Conservation (phyloP, 306 rosid genomes). For the Crataegus laevigata region DNA sequence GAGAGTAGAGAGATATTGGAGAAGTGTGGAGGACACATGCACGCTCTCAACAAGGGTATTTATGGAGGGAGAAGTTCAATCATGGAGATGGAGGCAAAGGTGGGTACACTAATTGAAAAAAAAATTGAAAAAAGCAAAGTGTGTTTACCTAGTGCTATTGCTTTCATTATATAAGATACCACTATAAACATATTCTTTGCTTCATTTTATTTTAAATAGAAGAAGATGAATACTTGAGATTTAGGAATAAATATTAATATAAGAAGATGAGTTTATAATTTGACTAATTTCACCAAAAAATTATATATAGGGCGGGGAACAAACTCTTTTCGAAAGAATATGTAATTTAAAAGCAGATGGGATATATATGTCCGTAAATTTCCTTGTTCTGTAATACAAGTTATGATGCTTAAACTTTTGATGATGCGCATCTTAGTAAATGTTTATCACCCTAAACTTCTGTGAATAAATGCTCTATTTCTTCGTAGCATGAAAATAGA, state of each 20-base stretch:
- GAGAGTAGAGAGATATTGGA: conserved; percentile 8
- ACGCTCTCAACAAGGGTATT: conserved; percentile 54
- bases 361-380: neutral
- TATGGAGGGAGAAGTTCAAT: conserved; percentile 36
- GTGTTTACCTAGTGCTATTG: neutral
- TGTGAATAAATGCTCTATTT: neutral
- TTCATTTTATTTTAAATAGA: neutral
- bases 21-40: conserved; percentile 86
- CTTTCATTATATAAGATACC: neutral
- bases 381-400: neutral
- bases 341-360: neutral
- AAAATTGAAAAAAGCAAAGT: neutral
- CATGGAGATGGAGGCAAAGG: conserved; percentile 23
- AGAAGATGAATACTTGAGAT: too few species aligned
- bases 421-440: neutral
- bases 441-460: neutral
- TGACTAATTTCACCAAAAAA: neutral
- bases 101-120: conserved; percentile 19
- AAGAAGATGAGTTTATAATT: neutral
- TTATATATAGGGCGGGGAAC: neutral
- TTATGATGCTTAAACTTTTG: neutral
- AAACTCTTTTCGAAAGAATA: neutral
- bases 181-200: neutral
- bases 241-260: neutral
- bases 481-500: neutral